Evolutionary conservation across 176 grass and related monocot genomes (phyloP).

Genomic region (Canna indica): DNA sequence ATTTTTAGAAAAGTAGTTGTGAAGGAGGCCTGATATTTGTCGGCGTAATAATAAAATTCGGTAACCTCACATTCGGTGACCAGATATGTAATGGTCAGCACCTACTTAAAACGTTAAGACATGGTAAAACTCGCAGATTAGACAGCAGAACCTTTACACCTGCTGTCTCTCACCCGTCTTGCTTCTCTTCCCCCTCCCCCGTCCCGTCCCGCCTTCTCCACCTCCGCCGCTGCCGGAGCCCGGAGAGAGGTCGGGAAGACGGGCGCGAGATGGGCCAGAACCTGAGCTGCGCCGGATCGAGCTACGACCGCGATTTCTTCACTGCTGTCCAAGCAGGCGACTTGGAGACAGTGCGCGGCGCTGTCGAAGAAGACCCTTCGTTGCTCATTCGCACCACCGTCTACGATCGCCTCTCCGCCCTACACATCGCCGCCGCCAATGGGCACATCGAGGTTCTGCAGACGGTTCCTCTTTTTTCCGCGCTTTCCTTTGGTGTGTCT

Average conservation of each 20-base stretch:
- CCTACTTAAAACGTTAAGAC: not conserved
- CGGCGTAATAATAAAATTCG: no score
- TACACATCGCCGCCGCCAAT: conserved; percentile 16
- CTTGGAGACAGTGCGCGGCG: not conserved
- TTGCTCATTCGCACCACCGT: conserved; percentile 5
- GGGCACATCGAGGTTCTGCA: conserved; percentile 2
- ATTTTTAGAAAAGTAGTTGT: no score
- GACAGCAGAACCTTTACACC: not conserved
- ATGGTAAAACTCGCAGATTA: not conserved
- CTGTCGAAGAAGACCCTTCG: not conserved
- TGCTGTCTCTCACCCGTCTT: not conserved
- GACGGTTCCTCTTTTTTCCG: not conserved
- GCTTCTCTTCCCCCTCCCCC: not conserved
- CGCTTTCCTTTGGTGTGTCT: not conserved
- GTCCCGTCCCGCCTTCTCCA: not conserved
- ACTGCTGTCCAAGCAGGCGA: not conserved
- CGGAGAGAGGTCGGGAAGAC: not conserved
- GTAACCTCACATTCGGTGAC: no score
- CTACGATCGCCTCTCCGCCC: conserved; percentile 8
- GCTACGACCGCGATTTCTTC: conserved; percentile 6
- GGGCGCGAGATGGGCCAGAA: conserved; percentile 1
- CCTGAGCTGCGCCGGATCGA: conserved; percentile 3
- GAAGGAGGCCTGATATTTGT: no score
- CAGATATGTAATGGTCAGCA: no score
- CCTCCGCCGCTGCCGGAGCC: not conserved